Percentiles rank a stretch among this genome's conserved stretches.
Conservation (phyloP, 768 basidiomycete species). For the Rhodotorula babjevae region DNA sequence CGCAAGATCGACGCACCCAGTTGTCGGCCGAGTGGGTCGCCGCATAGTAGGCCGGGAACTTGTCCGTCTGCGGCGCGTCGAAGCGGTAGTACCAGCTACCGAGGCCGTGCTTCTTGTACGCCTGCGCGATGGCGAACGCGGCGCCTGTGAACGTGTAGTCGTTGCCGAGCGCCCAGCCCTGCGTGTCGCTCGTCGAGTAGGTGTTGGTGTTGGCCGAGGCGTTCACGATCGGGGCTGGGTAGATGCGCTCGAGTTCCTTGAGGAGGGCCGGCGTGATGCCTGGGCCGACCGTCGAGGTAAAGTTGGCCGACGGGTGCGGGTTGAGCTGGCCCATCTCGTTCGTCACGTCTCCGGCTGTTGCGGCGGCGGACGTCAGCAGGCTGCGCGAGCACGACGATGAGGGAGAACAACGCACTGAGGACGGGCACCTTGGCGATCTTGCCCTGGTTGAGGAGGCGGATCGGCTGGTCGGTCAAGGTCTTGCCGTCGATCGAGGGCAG, state of each 20-base stretch:
- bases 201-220: constrained; percentile 12
- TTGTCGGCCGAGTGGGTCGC: constrained; percentile 4
- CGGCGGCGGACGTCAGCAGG: too few species aligned
- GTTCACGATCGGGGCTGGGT: constrained; percentile 9
- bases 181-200: background rate
- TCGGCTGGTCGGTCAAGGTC: constrained; percentile 55
- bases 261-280: background rate
- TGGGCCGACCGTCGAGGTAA: background rate
- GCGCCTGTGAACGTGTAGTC: background rate
- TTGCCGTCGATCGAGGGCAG: constrained; percentile 58
- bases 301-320: constrained; percentile 1
- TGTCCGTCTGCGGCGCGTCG: background rate
- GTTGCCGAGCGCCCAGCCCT: background rate
- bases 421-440: constrained; percentile 56
- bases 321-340: constrained; percentile 9
- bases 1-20: background rate
- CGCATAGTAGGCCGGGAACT: background rate
- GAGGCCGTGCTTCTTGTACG: background rate
- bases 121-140: background rate
- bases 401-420: constrained; percentile 55
- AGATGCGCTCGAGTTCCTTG: background rate
- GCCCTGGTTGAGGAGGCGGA: constrained; percentile 51
- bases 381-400: too few species aligned
- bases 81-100: background rate
- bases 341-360: constrained; percentile 4